These are phyloP conservation scores for Verticillium nonalfalfae DNA, from an alignment of 2,329 filamentous ascomycete species.

Conservation along the genomic window DNA sequence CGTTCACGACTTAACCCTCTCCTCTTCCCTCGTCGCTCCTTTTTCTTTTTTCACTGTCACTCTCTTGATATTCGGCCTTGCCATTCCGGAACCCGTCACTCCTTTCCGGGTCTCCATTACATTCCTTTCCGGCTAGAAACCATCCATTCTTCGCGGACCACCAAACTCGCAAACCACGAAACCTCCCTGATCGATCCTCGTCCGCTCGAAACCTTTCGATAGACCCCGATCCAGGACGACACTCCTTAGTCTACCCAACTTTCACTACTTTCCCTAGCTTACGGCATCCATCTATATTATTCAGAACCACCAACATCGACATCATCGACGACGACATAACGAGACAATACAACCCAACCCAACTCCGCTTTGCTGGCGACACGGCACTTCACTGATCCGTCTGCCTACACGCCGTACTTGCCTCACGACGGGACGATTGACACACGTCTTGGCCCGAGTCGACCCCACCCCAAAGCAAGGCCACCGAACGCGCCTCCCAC, in stretches of 20 bases:
- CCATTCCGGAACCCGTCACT: constrained; percentile 41
- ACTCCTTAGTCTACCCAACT: background rate
- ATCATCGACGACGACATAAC: background rate
- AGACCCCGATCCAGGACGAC: constrained; percentile 4
- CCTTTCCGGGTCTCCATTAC: constrained; percentile 41
- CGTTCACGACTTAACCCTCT: constrained; percentile 13
- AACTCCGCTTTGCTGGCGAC: background rate
- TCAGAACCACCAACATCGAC: background rate
- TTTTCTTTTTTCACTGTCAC: constrained; percentile 39
- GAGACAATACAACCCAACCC: background rate
- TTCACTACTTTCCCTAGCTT: background rate
- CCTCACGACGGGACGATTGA: background rate
- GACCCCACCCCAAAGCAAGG: background rate
- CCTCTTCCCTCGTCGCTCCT: constrained; percentile 29
- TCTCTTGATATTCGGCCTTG: constrained; percentile 38
- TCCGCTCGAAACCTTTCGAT: constrained; percentile 7
- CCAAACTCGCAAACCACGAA: constrained; percentile 1
- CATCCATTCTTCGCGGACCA: constrained; percentile 12
- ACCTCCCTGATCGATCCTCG: constrained; percentile 14
- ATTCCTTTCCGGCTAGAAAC: constrained; percentile 26
- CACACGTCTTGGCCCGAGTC: background rate
- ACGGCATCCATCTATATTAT: background rate
- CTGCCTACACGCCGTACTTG: background rate
- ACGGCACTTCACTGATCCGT: background rate
- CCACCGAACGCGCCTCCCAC: background rate